phyloP scores from a whole-genome alignment of 768 basidiomycete genomes.

The Sistotremastrum niveocremeum region DNA sequence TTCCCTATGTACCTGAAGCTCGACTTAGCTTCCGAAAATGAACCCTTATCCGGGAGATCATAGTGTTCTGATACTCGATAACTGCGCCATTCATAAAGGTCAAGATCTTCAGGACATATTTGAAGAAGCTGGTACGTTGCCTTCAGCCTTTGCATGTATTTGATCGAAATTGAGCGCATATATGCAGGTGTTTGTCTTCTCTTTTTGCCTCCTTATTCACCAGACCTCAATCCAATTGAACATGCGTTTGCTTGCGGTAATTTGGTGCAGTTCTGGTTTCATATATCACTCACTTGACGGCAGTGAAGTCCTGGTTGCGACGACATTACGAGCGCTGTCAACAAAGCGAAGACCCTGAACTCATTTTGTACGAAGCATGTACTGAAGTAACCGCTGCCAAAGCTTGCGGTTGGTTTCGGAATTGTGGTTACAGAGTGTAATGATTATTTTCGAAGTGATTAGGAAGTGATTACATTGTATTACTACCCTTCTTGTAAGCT shows the following conservation, averaged over 20 bases:
- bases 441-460: too few relatives aligned
- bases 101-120: slow-evolving; percentile 12
- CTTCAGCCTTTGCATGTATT: not conserved
- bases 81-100: slow-evolving; percentile 17
- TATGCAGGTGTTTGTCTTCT: slow-evolving; percentile 13
- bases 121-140: slow-evolving; percentile 11
- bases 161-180: not conserved
- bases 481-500: slow-evolving; percentile 4
- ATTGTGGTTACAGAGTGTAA: slow-evolving; percentile 10
- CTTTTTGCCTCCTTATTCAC: slow-evolving; percentile 23
- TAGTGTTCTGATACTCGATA: slow-evolving; percentile 19
- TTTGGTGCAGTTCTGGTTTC: not conserved
- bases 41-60: slow-evolving; percentile 14
- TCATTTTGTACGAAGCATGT: slow-evolving; percentile 13
- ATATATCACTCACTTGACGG: not conserved
- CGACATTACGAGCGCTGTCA: slow-evolving; percentile 6
- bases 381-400: slow-evolving; percentile 14
- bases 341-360: slow-evolving; percentile 8
- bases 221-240: slow-evolving; percentile 24
- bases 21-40: slow-evolving; percentile 14
- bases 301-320: slow-evolving; percentile 16
- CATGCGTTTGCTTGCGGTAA: slow-evolving; percentile 17
- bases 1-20: not conserved
- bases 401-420: slow-evolving; percentile 16
- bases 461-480: too few relatives aligned